These are phyloP conservation scores for Friedmanniomyces simplex DNA, from an alignment of 495 filamentous ascomycete species.

Conservation along the genomic window DNA sequence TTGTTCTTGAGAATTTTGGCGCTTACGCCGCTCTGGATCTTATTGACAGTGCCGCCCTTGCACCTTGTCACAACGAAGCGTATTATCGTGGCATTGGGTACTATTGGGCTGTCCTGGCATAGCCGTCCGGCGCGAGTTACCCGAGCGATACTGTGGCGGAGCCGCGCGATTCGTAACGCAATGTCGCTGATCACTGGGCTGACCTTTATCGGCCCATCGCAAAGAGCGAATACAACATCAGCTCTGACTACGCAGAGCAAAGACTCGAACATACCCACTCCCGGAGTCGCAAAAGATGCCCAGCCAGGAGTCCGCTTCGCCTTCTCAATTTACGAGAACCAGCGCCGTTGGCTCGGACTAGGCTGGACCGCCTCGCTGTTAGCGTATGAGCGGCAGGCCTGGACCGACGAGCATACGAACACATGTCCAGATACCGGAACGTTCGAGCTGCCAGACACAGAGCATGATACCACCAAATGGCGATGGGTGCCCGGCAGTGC, in stretches of 20 bases:
- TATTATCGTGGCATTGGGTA: slow-evolving; percentile 67
- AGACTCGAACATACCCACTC: neutral
- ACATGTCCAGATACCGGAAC: slow-evolving; percentile 62
- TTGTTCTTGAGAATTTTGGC: slow-evolving; percentile 82
- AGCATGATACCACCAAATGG: slow-evolving; percentile 72
- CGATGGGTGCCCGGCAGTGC: slow-evolving; percentile 74
- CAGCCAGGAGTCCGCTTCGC: slow-evolving; percentile 74
- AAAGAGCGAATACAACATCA: slow-evolving; percentile 21
- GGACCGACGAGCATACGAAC: slow-evolving; percentile 95
- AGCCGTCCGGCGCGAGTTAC: slow-evolving; percentile 76
- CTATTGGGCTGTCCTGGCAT: slow-evolving; percentile 79
- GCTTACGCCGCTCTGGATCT: slow-evolving; percentile 78
- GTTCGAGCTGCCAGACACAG: slow-evolving; percentile 81
- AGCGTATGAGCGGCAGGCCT: slow-evolving; percentile 74
- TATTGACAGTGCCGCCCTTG: slow-evolving; percentile 68
- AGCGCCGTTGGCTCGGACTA: slow-evolving; percentile 86
- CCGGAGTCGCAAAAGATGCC: slow-evolving; percentile 6
- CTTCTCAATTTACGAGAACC: slow-evolving; percentile 92
- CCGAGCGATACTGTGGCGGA: slow-evolving; percentile 85
- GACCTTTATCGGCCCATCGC: slow-evolving; percentile 38
- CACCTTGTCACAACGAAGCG: slow-evolving; percentile 80
- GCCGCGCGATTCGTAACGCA: slow-evolving; percentile 55
- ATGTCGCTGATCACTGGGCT: slow-evolving; percentile 67
- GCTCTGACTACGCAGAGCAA: slow-evolving; percentile 3
- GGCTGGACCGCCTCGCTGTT: slow-evolving; percentile 91